Percentiles rank a stretch among this genome's conserved stretches.
These are phyloP conservation scores for Aspergillus terreus DNA, from an alignment of 2,329 filamentous ascomycete genomes.

Conservation along the genomic window DNA sequence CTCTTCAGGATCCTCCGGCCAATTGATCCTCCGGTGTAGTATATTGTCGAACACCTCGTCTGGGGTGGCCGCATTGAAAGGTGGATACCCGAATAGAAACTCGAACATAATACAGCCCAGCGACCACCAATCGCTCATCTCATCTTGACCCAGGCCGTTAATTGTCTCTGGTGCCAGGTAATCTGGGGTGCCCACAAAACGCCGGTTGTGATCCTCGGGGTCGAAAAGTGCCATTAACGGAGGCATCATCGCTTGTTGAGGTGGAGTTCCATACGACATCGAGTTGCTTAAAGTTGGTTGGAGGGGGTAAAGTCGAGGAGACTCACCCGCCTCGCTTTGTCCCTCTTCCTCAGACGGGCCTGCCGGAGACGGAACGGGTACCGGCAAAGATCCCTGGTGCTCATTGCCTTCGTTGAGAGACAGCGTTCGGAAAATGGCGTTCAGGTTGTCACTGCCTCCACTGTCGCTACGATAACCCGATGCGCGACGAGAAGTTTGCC, in stretches of 20 bases:
- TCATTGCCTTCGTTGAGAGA: conserved; percentile 64
- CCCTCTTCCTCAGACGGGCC: conserved; percentile 70
- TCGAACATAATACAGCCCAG: conserved; percentile 98
- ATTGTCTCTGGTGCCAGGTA: conserved; percentile 97
- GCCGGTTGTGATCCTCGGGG: conserved; percentile 84
- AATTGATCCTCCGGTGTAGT: conserved; percentile 80
- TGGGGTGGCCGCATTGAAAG: conserved; percentile 85
- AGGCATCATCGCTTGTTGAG: conserved; percentile 74
- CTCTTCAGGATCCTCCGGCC: conserved; percentile 79
- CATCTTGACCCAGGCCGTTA: conserved; percentile 89
- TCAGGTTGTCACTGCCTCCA: conserved; percentile 79
- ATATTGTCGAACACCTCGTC: conserved; percentile 98
- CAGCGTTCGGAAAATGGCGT: conserved; percentile 76
- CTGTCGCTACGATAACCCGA: conserved; percentile 90
- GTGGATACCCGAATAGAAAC: conserved; percentile 87
- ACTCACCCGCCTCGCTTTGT: conserved; percentile 67
- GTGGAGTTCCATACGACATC: conserved; percentile 39
- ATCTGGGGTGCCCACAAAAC: conserved; percentile 95
- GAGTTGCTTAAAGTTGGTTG: conserved; percentile 56
- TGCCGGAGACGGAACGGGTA: conserved; percentile 26
- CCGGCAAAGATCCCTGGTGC: conserved; percentile 33
- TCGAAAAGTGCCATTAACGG: conserved; percentile 93
- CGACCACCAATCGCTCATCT: conserved; percentile 99
- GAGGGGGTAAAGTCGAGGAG: conserved; percentile 71
- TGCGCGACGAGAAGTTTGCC: conserved; percentile 62